Evolutionary conservation across 2,329 filamentous ascomycete species (phyloP), one percentile per base, ranked within the genome.

Genomic region (Paecilomyces fulvus): DNA sequence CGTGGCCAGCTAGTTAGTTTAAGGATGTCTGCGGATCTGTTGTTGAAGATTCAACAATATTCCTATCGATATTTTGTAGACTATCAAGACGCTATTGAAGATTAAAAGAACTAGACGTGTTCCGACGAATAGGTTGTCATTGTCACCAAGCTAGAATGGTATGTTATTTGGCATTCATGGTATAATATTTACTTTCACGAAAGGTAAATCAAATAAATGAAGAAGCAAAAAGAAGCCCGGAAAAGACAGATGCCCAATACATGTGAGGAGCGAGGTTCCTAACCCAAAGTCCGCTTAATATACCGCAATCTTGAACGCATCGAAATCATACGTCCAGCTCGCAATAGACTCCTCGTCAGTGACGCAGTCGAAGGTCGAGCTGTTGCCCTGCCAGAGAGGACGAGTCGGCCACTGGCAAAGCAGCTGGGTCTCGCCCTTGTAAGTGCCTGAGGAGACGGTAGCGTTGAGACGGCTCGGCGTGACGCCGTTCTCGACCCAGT

Each of bases 401-500:
- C 70, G 62, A 51, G 60, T 56, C 1, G 70, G 70, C 66, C 68
- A 72, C 61, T 67, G 67, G 58, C 70, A 72, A 20, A 72, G 60
- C 67, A 67, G 65, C 59, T 69, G 66, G 3, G 63, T 70, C 59
- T 70, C 64, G 1, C 69, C 69, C 12, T 58, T 55, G 21, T 70
- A 65, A 8, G 60, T 31, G 59, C 73, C 67, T 3, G 65, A 63
- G 9, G 65, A 63, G 7, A 69, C 67, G 1, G 73, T 76, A 1
- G 72, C 76, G 48, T 77, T 77, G 37, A 83, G 62, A 0, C 68
- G 73, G 8, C 64, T 68, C 1, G 80, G 79, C 50, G 70, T 73
- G 3, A 72, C 64, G 2, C 74, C 77, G 11, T 77, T 74, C 69
- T 82, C 79, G 0, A 80, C 79, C 80, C 79, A 82, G 55, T 79